phyloP scores from a whole-genome alignment of 1,139 yeast genomes.

The Pichia sp. region DNA sequence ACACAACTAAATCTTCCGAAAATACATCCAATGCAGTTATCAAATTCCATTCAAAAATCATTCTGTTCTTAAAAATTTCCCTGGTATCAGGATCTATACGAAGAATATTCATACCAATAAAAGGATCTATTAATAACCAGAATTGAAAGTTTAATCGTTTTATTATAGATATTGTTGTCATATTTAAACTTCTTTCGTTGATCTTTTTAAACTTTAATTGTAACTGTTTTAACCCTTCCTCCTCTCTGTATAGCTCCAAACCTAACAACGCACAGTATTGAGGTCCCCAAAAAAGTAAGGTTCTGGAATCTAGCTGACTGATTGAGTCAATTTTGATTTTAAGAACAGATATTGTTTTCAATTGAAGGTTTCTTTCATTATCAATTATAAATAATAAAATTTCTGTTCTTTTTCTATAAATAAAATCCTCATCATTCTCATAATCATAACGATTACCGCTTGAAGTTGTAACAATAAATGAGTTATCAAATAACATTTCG shows the following conservation, averaged over 20 bases:
- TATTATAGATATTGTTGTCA: background rate
- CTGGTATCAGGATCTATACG: background rate
- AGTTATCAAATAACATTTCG: background rate
- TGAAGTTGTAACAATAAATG: conserved; percentile 8
- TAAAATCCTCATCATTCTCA: conserved; percentile 6
- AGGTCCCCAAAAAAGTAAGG: conserved; percentile 3
- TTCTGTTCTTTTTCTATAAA: conserved; percentile 5
- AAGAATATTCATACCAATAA: conserved; percentile 5
- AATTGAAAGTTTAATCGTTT: background rate
- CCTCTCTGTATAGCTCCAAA: conserved; percentile 3
- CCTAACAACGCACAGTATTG: background rate
- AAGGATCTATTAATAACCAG: conserved; percentile 8
- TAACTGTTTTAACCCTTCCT: background rate
- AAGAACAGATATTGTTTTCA: conserved; percentile 6
- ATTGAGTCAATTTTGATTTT: conserved; percentile 1
- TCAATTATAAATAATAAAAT: conserved; percentile 6
- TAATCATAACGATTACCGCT: conserved; percentile 3
- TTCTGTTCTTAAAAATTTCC: background rate
- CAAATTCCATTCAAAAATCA: conserved; percentile 6
- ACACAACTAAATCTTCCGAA: conserved; percentile 6
- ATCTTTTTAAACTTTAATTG: conserved; percentile 4
- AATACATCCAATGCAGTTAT: conserved; percentile 8
- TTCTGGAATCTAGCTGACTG: background rate
- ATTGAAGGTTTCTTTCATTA: background rate
- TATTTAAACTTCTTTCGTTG: background rate